Base-by-base conservation (phyloP, 495 filamentous ascomycete species). In the Penicillium canariense region DNA sequence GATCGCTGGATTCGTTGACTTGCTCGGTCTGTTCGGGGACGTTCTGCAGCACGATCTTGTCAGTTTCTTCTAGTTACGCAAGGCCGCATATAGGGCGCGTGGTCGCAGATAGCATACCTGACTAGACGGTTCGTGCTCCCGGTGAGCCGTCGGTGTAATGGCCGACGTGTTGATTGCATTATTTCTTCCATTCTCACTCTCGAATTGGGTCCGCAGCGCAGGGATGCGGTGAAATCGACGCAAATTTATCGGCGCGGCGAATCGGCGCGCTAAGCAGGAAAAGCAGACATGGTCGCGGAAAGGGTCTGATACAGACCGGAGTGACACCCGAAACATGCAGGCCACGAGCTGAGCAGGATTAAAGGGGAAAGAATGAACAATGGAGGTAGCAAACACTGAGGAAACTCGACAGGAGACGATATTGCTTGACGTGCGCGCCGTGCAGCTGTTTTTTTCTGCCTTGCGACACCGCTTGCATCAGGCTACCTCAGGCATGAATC, bases 281-380 rank as follows among this genome's bases (percentile, higher is more conserved):
- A 66, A 47, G 59, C 66, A 75, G 52, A 72, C 65, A 69, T 75
- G 58, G 42, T 64, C 63, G 50, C 68, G 65, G 23, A 65, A 26
- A 58, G 69, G 72, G 68, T 67, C 72, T 71, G 69, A 59, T 49
- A 63, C 65, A 68, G 73, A 74, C 70, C 73, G 66, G 47, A 70
- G 48, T 30, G 68, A 73, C 45, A 60, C 55, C 55, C 73, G 73
- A 60, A 75, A 68, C 75, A 77, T 77, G 40, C 69, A 61, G 64
- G 49, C 55, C 54, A 40, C 50, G 22, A 26, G 10, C 30, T 34
- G 35, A 27, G 25, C 43, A 39, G 25, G 27, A 55, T 8, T 15
- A 20, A 52, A 39, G 26, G 30, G 50, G 14, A 5, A 54, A 53
- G 15, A 12, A 54, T 34, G 31, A 56, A 14, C 20, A 20, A 56